Evolutionary conservation across 352 stramenopile genomes (phyloP), one percentile per base, ranked within the genome.

Genomic region (Phytopythium vexans): DNA sequence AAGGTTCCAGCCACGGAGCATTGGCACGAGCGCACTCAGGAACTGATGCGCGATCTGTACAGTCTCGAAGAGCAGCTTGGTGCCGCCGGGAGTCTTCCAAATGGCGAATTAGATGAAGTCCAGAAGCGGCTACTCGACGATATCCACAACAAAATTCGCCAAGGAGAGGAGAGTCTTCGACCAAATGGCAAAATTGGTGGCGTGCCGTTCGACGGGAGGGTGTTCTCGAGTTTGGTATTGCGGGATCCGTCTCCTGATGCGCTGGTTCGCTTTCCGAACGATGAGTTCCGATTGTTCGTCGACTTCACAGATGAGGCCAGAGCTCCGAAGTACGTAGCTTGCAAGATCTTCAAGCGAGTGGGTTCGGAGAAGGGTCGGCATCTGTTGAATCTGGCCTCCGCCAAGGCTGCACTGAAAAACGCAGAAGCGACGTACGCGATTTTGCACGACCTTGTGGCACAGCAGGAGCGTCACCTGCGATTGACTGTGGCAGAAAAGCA

Each of bases 261-360:
- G 1, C 70, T 85, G 32, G 52, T 82, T 32, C 53, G 49, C 6
- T 85, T 85, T 34, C 69, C 71, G 5, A 55, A 70, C 9, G 71
- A 85, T 16, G 42, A 70, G 8, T 82, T 85, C 41, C 66, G 71
- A 3, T 16, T 85, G 8, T 85, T 67, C 45, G 56, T 78, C 3
- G 52, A 74, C 38, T 48, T 64, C 4, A 52, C 65, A 10, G 45
- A 69, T 3, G 21, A 59, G 3, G 46, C 44, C 1, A 15, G 27
- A 0, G 50, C 56, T 1, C 41, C n/a, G 6, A 62, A 76, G 31
- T 62, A 71, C 8, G 50, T 85, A 7, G 64, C 77, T 8, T 80
- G 70, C 45, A 82, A 80, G 36, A 15, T 85, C 14, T 82, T 82
- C 58, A 85, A 85, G 59, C 62, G 68, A 5, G 66, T 79, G 31